phyloP scores from a whole-genome alignment of 2,329 filamentous ascomycete species.

The Colletotrichum cordylinicola region DNA sequence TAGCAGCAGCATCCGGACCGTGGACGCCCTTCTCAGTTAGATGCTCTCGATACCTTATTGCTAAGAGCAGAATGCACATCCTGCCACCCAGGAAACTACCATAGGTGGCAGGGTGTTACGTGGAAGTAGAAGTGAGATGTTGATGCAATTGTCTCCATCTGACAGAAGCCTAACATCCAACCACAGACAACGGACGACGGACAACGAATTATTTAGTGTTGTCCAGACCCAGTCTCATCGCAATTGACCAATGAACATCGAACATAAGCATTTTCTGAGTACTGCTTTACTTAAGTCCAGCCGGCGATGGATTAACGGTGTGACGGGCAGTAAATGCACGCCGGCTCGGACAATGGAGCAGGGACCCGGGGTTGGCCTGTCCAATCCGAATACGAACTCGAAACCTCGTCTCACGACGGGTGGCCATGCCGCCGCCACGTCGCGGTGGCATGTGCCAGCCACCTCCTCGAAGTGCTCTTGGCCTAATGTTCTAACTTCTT shows the following conservation, averaged over 20 bases:
- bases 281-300: not conserved
- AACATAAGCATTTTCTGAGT: not conserved
- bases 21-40: not conserved
- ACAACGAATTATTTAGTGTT: not conserved
- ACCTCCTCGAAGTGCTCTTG: not conserved
- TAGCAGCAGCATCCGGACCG: not conserved
- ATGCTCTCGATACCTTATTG: not conserved
- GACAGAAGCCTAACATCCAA: not conserved
- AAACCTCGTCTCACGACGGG: not conserved
- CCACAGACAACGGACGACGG: not conserved
- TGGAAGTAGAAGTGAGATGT: not conserved
- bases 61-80: not conserved
- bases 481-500: not conserved
- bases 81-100: not conserved
- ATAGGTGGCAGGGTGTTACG: not conserved
- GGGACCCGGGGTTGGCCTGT: not conserved
- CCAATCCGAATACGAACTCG: constrained; percentile 19
- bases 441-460: not conserved
- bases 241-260: constrained; percentile 1
- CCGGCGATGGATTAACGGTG: not conserved
- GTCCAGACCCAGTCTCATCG: not conserved
- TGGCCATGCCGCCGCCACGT: not conserved
- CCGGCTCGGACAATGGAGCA: not conserved
- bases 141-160: not conserved
- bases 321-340: not conserved